Evolutionary conservation across 208 protist genomes (phyloP).

Genomic region (Naegleria fowleri): DNA sequence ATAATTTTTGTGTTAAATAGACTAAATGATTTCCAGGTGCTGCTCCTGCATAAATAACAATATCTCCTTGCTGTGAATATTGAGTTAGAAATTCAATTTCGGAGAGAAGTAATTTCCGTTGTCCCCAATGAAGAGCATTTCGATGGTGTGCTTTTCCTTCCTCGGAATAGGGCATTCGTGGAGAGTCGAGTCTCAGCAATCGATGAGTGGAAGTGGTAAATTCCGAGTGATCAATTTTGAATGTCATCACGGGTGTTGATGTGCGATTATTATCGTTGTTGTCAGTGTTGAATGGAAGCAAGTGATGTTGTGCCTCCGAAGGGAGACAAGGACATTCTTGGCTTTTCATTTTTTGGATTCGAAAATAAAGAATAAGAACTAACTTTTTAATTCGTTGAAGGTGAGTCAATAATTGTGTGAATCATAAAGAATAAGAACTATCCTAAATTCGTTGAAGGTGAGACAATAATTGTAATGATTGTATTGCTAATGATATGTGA

Average conservation of each 20-base stretch:
- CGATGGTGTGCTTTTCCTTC: conserved; percentile 64
- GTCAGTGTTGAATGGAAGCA: too few relatives aligned
- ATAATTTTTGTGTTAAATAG: conserved; percentile 72
- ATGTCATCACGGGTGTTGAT: neutral
- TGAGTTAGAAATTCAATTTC: conserved; percentile 85
- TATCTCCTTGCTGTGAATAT: neutral
- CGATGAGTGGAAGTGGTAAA: neutral
- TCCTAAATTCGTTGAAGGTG: too few relatives aligned
- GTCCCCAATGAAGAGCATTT: conserved; percentile 86
- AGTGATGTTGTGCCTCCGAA: neutral
- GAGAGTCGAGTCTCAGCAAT: neutral
- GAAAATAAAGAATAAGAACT: too few relatives aligned
- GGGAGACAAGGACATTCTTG: too few relatives aligned
- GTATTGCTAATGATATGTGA: too few relatives aligned
- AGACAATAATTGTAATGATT: too few relatives aligned
- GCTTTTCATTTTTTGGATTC: too few relatives aligned
- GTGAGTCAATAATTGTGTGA: too few relatives aligned
- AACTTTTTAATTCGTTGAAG: too few relatives aligned
- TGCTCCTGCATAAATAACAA: conserved; percentile 84
- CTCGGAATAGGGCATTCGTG: conserved; percentile 59
- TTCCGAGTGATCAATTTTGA: neutral
- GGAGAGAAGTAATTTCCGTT: conserved; percentile 87
- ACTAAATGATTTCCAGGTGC: conserved; percentile 80
- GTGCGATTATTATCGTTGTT: neutral
- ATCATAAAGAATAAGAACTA: too few relatives aligned